phyloP scores from a whole-genome alignment of 768 basidiomycete genomes.

The Suillus fuscotomentosus region DNA sequence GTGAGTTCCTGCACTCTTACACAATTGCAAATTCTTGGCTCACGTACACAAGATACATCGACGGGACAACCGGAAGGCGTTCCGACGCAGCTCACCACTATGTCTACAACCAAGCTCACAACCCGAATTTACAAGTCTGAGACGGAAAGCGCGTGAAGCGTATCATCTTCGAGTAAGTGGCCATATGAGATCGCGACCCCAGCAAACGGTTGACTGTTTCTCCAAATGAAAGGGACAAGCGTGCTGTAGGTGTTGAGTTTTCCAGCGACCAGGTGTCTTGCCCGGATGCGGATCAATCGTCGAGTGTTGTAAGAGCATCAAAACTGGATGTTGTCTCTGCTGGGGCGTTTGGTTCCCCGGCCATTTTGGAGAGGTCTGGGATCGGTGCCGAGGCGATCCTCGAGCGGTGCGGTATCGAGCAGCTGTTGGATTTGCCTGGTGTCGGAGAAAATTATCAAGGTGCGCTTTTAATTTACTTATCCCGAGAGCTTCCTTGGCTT shows the following conservation, averaged over 20 bases:
- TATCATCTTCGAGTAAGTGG: background rate
- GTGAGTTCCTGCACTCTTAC: conserved; percentile 29
- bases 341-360: conserved; percentile 55
- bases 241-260: conserved; percentile 41
- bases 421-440: background rate
- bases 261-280: conserved; percentile 28
- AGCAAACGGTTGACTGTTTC: background rate
- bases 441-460: background rate
- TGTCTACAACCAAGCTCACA: background rate
- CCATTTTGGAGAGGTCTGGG: conserved; percentile 61
- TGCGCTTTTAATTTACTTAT: conserved; percentile 17
- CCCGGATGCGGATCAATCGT: conserved; percentile 22
- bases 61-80: conserved; percentile 48
- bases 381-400: background rate
- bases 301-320: conserved; percentile 33
- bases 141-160: background rate
- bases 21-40: background rate
- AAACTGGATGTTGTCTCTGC: conserved; percentile 48
- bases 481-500: background rate
- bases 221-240: background rate
- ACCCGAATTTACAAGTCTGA: background rate
- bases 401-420: background rate
- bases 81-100: conserved; percentile 44
- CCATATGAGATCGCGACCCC: background rate
- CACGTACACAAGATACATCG: conserved; percentile 48